Base-by-base conservation (phyloP, 1,139 yeast species). In the Protomyces gravidus region DNA sequence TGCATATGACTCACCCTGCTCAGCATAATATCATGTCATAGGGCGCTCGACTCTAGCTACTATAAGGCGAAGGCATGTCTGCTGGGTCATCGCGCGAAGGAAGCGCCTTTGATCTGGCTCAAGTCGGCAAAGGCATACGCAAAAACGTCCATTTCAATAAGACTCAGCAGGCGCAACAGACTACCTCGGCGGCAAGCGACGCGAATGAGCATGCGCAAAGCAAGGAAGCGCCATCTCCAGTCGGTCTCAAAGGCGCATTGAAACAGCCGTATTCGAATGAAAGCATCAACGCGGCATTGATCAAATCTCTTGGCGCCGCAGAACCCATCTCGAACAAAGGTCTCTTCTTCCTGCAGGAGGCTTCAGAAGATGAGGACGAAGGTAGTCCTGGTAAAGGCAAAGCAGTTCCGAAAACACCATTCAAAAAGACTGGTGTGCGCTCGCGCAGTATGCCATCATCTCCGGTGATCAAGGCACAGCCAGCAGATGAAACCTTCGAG, bases 401-500 rank as follows among this genome's bases (percentile, higher is more conserved):
- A 25, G 51, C 25, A 15, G 26, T 25, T 21, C 45, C 51, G 2
- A 46, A 45, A 23, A 46, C 47, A 3, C 58, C 58, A 7, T 53
- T 53, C 51, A 53, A 53, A 26, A 53, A 53, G 58, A 53, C 58
- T 13, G 58, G 58, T 11, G 46, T 53, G 39, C 32, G 26, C 33
- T 27, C 19, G 39, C 19, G 19, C 11, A 46, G 36, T 30, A 19
- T 36, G 19, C 26, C 51, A 4, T 32, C 13, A 5, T 45, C 58
- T 9, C 51, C 50, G 4, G 25, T 3, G 3, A 27, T 53, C 21
- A 42, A 11, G n/a, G 51, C 58, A 5, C 23, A 17, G n/a, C n/a
- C n/a, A n/a, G 9, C 39, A 11, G 27, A 46, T 15, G 46, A 23
- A 4, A 25, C 9, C 13, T 39, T 45, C 4, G 13, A n/a, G 9